These are phyloP conservation scores for Ceratocystis alfenasii DNA, from an alignment of 2,329 filamentous ascomycete species.

Conservation along the genomic window DNA sequence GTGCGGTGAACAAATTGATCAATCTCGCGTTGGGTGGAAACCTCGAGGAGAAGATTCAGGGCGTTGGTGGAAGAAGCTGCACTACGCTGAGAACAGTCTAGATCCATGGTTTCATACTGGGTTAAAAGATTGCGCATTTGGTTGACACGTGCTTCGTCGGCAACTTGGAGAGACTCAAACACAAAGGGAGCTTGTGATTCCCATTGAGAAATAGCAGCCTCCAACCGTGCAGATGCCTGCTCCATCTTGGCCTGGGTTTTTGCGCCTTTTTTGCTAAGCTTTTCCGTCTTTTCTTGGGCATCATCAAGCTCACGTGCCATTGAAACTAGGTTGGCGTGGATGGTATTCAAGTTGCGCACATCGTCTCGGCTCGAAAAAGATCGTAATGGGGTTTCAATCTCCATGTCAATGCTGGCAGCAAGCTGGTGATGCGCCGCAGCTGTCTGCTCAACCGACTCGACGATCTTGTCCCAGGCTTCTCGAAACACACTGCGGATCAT, in stretches of 20 bases:
- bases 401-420: conserved; percentile 69
- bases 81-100: conserved; percentile 69
- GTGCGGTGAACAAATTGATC: conserved; percentile 49
- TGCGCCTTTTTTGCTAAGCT: conserved; percentile 64
- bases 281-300: conserved; percentile 75
- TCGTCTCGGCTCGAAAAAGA: conserved; percentile 64
- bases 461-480: conserved; percentile 76
- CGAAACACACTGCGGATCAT: conserved; percentile 61
- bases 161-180: conserved; percentile 80
- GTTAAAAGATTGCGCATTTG: conserved; percentile 83
- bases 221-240: conserved; percentile 57
- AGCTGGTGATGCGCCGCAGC: conserved; percentile 75
- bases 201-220: conserved; percentile 76
- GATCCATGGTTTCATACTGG: conserved; percentile 84
- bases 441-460: conserved; percentile 65
- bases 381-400: conserved; percentile 75
- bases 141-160: conserved; percentile 82
- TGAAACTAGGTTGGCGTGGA: conserved; percentile 65
- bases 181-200: conserved; percentile 88
- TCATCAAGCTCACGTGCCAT: conserved; percentile 78
- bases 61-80: conserved; percentile 66
- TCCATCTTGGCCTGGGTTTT: conserved; percentile 70
- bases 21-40: conserved; percentile 80
- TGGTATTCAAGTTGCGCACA: conserved; percentile 66
- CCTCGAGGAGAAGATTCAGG: conserved; percentile 69